A percentile compares a stretch with the other conserved stretches of the same genome.
Conservation (phyloP, 306 rosid genomes). For the Trifolium repens region DNA sequence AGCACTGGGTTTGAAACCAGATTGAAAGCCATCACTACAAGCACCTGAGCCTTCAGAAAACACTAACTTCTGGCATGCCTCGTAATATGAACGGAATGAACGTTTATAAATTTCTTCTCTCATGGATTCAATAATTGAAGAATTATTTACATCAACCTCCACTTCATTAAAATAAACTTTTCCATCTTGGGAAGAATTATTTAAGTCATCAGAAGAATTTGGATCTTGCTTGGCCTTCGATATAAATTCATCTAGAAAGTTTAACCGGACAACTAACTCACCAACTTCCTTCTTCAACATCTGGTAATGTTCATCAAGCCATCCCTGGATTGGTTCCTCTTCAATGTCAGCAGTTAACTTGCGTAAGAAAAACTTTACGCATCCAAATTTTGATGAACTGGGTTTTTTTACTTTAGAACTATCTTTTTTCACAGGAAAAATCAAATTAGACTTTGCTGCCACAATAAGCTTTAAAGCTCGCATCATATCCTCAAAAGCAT, state of each 20-base stretch:
- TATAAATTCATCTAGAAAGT: constrained; percentile 76
- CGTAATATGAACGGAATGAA: constrained; percentile 80
- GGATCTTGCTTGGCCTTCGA: constrained; percentile 60
- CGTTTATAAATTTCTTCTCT: constrained; percentile 74
- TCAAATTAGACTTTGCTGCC: constrained; percentile 75
- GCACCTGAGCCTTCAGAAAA: constrained; percentile 87
- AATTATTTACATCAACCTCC: constrained; percentile 67
- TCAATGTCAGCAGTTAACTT: constrained; percentile 82
- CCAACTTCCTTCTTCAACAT: constrained; percentile 83
- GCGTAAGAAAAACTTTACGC: constrained; percentile 72
- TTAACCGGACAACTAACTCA: constrained; percentile 81
- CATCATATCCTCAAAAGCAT: constrained; percentile 91
- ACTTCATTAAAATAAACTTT: constrained; percentile 54
- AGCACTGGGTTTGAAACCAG: constrained; percentile 83
- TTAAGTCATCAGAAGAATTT: constrained; percentile 63
- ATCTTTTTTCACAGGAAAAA: constrained; percentile 85
- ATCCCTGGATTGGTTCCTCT: constrained; percentile 98
- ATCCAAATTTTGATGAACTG: constrained; percentile 71
- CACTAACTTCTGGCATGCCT: constrained; percentile 74
- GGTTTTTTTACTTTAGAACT: constrained; percentile 71
- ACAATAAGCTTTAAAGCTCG: constrained; percentile 78
- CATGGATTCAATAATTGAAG: constrained; percentile 55
- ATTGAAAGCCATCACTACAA: constrained; percentile 71
- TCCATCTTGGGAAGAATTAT: constrained; percentile 63
- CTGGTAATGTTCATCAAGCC: constrained; percentile 97